Evolutionary conservation across 2,329 filamentous ascomycete species (phyloP), one percentile per base, ranked within the genome.

Genomic region (Penicillium sp.): DNA sequence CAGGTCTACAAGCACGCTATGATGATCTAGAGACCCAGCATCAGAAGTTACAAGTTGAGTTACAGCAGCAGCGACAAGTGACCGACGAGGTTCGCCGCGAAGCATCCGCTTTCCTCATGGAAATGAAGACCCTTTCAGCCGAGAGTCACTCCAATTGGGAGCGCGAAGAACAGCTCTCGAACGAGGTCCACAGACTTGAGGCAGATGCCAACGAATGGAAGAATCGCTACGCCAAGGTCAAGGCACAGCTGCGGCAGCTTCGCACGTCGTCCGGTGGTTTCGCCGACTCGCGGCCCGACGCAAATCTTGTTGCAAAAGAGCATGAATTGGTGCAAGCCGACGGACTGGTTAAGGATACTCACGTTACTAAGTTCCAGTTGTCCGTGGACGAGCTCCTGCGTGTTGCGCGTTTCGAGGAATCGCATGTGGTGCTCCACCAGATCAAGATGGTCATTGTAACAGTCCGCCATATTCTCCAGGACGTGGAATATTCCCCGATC

Each of bases 301-400:
- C 70, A 14, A 67, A 65, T 50, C 66, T 71, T 22, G 77, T 87
- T 41, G 85, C 88, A 8, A 84, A 88, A 58, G 87, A 93, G 62
- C 86, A 87, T n/a, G 84, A 83, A 47, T 87, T 94, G 61, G 82
- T 84, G 22, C 82, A 88, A 36, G 83, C 87, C 12, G 83, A 86
- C 56, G 94, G 94, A 6, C 73, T 94, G 22, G 86, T 99, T 65
- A 92, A 90, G 75, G 94, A 97, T 73, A 84, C 97, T 12, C 89
- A 97, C 70, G 86, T 99, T 62, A 97, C 93, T 48, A 92, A 90
- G 68, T 97, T 96, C 78, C 94, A 99, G 73, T 88, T 97, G 57
- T 85, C 91, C 22, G 89, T 99, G 58, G 93, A 99, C 69, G 93
- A 97, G 67, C 81, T 97, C 37, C 80, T 99, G 35, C 88, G 88